phyloP scores from a whole-genome alignment of 2,329 filamentous ascomycete genomes.

The Coccinonectria pachysandricola region DNA sequence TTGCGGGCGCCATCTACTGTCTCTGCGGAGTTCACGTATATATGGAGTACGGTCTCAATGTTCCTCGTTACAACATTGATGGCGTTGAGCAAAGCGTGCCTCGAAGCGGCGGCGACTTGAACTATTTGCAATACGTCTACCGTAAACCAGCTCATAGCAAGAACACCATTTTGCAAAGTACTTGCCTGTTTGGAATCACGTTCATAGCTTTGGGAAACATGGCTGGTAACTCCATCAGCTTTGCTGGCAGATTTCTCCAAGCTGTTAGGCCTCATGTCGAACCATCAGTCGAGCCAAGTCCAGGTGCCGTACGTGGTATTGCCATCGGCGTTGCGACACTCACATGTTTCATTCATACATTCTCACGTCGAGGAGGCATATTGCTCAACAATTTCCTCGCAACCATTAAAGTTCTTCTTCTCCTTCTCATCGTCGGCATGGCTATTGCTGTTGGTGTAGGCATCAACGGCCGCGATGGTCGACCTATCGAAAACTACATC shows the following conservation, averaged over 20 bases:
- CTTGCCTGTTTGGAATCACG: slow-evolving; percentile 33
- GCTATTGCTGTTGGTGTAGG: slow-evolving; percentile 23
- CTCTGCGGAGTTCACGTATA: slow-evolving; percentile 27
- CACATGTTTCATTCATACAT: slow-evolving; percentile 37
- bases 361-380: slow-evolving; percentile 40
- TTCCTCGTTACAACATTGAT: slow-evolving; percentile 31
- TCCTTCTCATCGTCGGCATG: slow-evolving; percentile 32
- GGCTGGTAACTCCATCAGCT: slow-evolving; percentile 37
- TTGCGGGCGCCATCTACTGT: slow-evolving; percentile 28
- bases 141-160: slow-evolving; percentile 25
- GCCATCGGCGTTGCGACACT: slow-evolving; percentile 33
- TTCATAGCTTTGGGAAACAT: slow-evolving; percentile 39
- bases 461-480: too few relatives aligned
- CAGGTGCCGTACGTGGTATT: slow-evolving; percentile 32
- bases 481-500: slow-evolving; percentile 17
- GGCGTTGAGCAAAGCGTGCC: slow-evolving; percentile 31
- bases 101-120: slow-evolving; percentile 36
- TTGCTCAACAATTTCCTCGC: slow-evolving; percentile 41
- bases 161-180: slow-evolving; percentile 27
- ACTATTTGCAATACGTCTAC: slow-evolving; percentile 39
- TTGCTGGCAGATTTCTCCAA: slow-evolving; percentile 31
- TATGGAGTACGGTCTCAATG: slow-evolving; percentile 36
- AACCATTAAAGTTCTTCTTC: slow-evolving; percentile 35
- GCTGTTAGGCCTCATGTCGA: too few relatives aligned
- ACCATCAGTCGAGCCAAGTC: slow-evolving; percentile 15